Percentiles rank a stretch among this genome's conserved stretches.
These are phyloP conservation scores for Alternaria sp. DNA, from an alignment of 2,329 filamentous ascomycete genomes.

Conservation along the genomic window DNA sequence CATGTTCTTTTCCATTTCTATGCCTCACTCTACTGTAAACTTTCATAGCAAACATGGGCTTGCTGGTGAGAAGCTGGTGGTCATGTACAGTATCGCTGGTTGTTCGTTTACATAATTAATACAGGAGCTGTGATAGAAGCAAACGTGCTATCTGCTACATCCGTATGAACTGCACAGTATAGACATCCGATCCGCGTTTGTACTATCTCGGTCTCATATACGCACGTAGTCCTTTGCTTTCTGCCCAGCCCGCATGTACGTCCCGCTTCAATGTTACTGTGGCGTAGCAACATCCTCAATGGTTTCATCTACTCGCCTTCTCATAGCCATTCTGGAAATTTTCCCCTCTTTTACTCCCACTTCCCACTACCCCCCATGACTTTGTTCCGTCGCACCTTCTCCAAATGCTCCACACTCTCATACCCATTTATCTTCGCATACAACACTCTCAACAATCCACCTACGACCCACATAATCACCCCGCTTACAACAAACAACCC, in stretches of 20 bases:
- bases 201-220: background rate
- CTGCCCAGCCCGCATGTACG: background rate
- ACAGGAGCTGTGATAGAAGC: conserved; percentile 21
- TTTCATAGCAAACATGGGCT: conserved; percentile 30
- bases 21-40: conserved; percentile 13
- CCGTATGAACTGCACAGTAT: background rate
- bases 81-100: conserved; percentile 33
- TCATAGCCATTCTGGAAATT: background rate
- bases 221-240: background rate
- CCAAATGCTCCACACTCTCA: conserved; percentile 32
- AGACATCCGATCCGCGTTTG: background rate
- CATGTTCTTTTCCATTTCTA: conserved; percentile 24
- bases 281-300: background rate
- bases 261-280: background rate
- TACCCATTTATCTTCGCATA: conserved; percentile 72
- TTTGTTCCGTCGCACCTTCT: conserved; percentile 28
- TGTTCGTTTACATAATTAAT: conserved; percentile 23
- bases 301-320: background rate
- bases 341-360: conserved; percentile 22
- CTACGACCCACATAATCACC: conserved; percentile 74
- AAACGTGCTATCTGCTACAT: background rate
- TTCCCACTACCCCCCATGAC: conserved; percentile 28
- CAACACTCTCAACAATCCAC: conserved; percentile 71
- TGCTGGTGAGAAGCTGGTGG: conserved; percentile 23
- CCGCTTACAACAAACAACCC: conserved; percentile 75